Base-by-base conservation (phyloP, 257 asterid species). In the Paraleonurus japonicus region DNA sequence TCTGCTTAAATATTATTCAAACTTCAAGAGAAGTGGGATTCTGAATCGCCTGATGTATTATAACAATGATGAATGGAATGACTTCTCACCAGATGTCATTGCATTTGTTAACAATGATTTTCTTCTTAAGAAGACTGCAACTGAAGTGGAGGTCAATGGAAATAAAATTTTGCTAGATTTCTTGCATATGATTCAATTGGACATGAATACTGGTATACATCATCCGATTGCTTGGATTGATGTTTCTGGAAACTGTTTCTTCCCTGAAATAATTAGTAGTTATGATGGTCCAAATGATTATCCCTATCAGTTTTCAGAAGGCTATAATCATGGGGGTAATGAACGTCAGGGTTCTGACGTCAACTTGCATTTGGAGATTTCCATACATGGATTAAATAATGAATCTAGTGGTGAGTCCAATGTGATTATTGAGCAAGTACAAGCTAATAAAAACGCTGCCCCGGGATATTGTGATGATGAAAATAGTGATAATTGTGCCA, bases 211-310 rank as follows among this genome's bases (percentile, higher is more conserved):
- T 3, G 97, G 98, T 64, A 41, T 69, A 67, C 81, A 61, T 51
- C 85, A 80, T 47, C 87, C 95, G 15, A 88, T 92, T 79, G 96
- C 97, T 37, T 92, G 98, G 97, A 87, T 92, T 77, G 98, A 92
- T 82, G 88, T 82, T 61, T 79, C 88, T 39, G 98, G 92, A 7
- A 74, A 78, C 54, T 90, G 97, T 76, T 90, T 87, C 75, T 90
- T 90, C 61, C 98, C 98, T 23, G 93, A 90, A 67, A 79, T 81
- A 24, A 75, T 87, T 67, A 60, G 78, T 60, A 83, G 74, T 24
- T 69, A 35, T 78, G 81, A 72, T 70, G 87, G 79, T 54, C 58
- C 75, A 17, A 67, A 71, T 41, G 69, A 27, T 50, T 32, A 69
- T 65, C 35, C 65, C 61, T 3, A 24, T 71, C 84, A 83, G 69